Percentiles rank a stretch among this genome's conserved stretches.
Evolutionary conservation across 2,329 filamentous ascomycete species (phyloP).

Genomic region (Penicillium sp.): DNA sequence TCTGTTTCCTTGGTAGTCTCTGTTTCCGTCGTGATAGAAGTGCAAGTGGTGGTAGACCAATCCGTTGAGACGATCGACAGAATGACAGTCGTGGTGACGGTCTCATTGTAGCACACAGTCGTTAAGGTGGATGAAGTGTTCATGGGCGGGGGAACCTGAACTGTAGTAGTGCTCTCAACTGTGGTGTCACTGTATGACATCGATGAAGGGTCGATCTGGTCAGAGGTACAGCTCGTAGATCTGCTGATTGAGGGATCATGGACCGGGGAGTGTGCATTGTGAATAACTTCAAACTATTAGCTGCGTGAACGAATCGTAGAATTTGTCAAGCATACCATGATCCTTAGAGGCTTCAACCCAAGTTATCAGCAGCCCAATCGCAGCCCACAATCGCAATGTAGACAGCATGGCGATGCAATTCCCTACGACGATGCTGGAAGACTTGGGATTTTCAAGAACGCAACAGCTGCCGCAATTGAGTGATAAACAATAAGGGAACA

Average conservation of each 20-base stretch:
- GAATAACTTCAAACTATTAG: conserved; percentile 9
- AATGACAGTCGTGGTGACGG: conserved; percentile 4
- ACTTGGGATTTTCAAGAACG: background rate
- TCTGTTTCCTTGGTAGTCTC: too few relatives aligned
- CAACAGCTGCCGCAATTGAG: background rate
- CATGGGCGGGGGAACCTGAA: background rate
- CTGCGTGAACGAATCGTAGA: background rate
- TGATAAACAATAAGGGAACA: background rate
- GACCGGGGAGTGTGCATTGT: conserved; percentile 4
- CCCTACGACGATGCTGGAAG: background rate
- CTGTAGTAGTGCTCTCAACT: conserved; percentile 2
- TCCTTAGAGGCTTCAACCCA: background rate
- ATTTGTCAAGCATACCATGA: background rate
- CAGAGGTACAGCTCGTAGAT: conserved; percentile 5
- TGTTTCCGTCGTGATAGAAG: background rate
- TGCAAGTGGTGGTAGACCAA: conserved; percentile 1
- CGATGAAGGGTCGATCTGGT: background rate
- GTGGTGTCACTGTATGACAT: background rate
- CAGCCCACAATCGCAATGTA: background rate
- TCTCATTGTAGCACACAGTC: conserved; percentile 3
- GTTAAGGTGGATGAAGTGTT: background rate
- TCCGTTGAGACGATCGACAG: background rate
- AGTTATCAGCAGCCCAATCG: background rate
- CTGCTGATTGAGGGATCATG: background rate
- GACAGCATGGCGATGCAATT: background rate